phyloP scores from a whole-genome alignment of 2,329 filamentous ascomycete species.

The Ceratocystis variospora region DNA sequence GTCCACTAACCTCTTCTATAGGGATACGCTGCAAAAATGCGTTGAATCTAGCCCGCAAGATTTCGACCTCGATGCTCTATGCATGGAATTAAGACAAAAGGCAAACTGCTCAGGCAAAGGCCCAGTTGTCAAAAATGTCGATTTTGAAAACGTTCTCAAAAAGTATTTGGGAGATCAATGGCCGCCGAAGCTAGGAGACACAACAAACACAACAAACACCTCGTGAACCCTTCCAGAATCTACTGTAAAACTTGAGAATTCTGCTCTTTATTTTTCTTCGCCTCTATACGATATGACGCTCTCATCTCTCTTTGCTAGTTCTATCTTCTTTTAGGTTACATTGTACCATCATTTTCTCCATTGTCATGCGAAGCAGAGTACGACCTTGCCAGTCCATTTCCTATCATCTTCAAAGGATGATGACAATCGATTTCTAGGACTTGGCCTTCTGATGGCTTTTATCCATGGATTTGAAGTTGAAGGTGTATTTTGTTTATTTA shows the following conservation, averaged over 20 bases:
- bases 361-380: background rate
- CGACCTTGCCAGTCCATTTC: background rate
- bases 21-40: slow-evolving; percentile 81
- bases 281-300: background rate
- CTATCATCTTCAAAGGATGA: too few relatives aligned
- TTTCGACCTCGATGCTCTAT: slow-evolving; percentile 85
- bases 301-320: background rate
- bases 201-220: background rate
- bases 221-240: background rate
- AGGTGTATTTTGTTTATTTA: background rate
- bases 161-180: slow-evolving; percentile 42
- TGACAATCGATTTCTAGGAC: too few relatives aligned
- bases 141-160: slow-evolving; percentile 68
- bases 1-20: slow-evolving; percentile 15
- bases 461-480: background rate
- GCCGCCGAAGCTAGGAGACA: background rate
- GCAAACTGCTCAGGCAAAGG: slow-evolving; percentile 87
- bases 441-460: background rate
- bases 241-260: background rate
- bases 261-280: background rate
- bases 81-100: slow-evolving; percentile 85
- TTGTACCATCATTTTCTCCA: background rate
- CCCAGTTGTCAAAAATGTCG: slow-evolving; percentile 74
- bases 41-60: slow-evolving; percentile 80
- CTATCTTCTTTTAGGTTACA: too few relatives aligned